Evolutionary conservation across 495 filamentous ascomycete genomes (phyloP), one percentile per base, ranked within the genome.

Genomic region (Aspergillus cavernicola): DNA sequence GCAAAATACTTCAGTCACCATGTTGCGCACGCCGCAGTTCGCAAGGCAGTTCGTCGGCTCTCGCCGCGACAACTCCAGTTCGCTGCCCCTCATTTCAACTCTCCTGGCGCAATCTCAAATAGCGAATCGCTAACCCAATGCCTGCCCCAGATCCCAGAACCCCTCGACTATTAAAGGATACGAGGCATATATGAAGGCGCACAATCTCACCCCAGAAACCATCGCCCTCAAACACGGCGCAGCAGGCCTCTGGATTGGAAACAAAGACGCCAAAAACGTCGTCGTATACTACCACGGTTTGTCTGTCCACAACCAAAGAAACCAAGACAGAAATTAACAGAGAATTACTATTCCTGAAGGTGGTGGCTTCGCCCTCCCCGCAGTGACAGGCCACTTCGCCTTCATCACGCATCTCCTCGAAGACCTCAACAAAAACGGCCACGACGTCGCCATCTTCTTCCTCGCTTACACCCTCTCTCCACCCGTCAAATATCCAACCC

Each of bases 221-320:
- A 69, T 80, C 16, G 58, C 72, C 4, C 71, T 85, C 6, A 62
- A 71, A 7, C 69, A 79, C 35, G 79, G 76, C 31, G 72, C 75
- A 11, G 66, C 68, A 45, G 82, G 77, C 20, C 78, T 80, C 56
- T 86, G 84, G 84, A 61, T 86, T 7, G 84, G 84, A 4, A 67
- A 73, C 31, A 71, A 74, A 42, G 66, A 70, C 31, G 81, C 82
- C 7, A 71, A 82, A 63, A 78, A 81, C 26, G 66, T 82, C 0
- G 55, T 88, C 6, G 26, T 86, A 5, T 86, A 79, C 60, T 82
- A 80, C 57, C 82, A 84, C 50, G 85, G 80, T 83, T 26, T 28
- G 68, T 58, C 41, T 16, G 11, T 9, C 19, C 16, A n/a, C n/a
- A n/a, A n/a, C n/a, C n/a, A n/a, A n/a, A n/a, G n/a, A n/a, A n/a